Conservation (phyloP, 1,284 basidiomycete genomes). For the Sphagnurus paluster region DNA sequence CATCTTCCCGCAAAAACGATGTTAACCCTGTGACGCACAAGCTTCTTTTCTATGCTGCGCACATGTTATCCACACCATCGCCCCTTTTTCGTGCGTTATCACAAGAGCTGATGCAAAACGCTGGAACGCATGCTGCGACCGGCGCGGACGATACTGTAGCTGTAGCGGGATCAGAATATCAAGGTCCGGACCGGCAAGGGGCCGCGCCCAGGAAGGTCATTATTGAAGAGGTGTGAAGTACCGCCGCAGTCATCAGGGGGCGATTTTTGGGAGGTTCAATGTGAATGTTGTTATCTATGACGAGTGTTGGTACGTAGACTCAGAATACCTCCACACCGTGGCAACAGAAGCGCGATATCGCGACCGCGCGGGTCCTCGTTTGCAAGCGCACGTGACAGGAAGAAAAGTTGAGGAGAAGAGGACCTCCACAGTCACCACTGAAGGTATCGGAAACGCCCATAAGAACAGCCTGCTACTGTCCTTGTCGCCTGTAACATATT, state of each 20-base stretch:
- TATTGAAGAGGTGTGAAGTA: slow-evolving; percentile 13
- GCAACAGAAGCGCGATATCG: not conserved
- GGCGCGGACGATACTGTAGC: slow-evolving; percentile 1
- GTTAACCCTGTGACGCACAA: slow-evolving; percentile 50
- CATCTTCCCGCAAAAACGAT: slow-evolving; percentile 17
- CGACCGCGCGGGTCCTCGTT: slow-evolving; percentile 20
- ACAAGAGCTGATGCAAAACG: slow-evolving; percentile 34
- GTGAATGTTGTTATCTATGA: not conserved
- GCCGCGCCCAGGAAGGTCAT: slow-evolving; percentile 3
- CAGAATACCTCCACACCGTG: not conserved
- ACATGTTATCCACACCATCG: slow-evolving; percentile 44
- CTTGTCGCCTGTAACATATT: no score
- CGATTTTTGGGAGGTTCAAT: not conserved
- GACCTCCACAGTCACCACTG: slow-evolving; percentile 20
- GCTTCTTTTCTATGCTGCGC: slow-evolving; percentile 58
- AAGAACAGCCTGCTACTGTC: no score
- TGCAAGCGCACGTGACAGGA: slow-evolving; percentile 14
- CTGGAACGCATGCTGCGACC: slow-evolving; percentile 7
- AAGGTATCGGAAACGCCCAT: not conserved
- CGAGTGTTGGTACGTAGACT: no score
- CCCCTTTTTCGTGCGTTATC: slow-evolving; percentile 40
- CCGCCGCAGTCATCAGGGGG: not conserved
- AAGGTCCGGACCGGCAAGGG: not conserved
- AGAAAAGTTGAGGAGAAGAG: slow-evolving; percentile 17
- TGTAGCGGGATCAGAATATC: not conserved